Percentiles rank a stretch among this genome's conserved stretches.
phyloP scores from a whole-genome alignment of 352 stramenopile species.

The Globisporangium paddicum region DNA sequence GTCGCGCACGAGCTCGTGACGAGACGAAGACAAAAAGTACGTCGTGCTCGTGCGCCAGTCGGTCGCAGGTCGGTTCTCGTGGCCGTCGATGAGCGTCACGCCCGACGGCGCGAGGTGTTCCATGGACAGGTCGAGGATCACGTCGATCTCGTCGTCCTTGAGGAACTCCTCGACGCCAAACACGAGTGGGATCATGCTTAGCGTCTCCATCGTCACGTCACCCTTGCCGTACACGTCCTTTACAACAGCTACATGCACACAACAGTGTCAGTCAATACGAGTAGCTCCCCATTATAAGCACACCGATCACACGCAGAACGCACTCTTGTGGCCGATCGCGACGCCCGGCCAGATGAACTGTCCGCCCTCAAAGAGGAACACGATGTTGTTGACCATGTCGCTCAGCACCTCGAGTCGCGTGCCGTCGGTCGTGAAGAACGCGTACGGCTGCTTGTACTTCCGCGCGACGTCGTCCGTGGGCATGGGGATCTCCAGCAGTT shows the following conservation, averaged over 20 bases:
- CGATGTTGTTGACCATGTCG: constrained; percentile 37
- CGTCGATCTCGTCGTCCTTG: constrained; percentile 68
- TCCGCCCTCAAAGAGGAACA: constrained; percentile 71
- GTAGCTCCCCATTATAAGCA: not conserved
- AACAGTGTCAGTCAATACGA: not conserved
- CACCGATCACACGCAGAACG: constrained; percentile 1
- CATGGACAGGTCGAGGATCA: constrained; percentile 66
- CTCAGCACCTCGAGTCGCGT: constrained; percentile 38
- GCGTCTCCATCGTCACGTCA: constrained; percentile 49
- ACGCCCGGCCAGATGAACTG: constrained; percentile 76
- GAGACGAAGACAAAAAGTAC: constrained; percentile 58
- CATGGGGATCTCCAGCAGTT: constrained; percentile 30
- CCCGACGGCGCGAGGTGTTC: constrained; percentile 53
- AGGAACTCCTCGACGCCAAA: constrained; percentile 74
- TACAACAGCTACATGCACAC: constrained; percentile 24
- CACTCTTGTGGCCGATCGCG: constrained; percentile 62
- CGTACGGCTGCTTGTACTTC: constrained; percentile 67
- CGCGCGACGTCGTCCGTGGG: constrained; percentile 21
- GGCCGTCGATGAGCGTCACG: constrained; percentile 55
- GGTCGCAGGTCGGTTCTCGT: constrained; percentile 56
- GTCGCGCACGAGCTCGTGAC: constrained; percentile 32
- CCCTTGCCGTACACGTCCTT: constrained; percentile 37
- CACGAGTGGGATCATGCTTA: constrained; percentile 63
- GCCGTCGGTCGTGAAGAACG: constrained; percentile 57
- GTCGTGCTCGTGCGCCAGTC: constrained; percentile 79